Base-by-base conservation (phyloP, 352 stramenopile species). In the Elongisporangium anandrum region DNA sequence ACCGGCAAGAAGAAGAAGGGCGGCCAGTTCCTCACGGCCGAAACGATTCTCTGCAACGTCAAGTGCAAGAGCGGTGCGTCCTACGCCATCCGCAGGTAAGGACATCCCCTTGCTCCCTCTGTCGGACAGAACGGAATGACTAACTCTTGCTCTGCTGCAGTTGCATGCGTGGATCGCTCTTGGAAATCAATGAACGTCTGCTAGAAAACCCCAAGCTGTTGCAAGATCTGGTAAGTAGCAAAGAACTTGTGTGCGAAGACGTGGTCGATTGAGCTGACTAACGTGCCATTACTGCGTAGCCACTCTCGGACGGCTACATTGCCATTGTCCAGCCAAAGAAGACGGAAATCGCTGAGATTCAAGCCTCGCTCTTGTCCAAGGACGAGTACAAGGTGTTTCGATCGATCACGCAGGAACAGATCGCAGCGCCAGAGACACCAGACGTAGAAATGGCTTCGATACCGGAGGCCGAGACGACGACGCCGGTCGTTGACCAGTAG, bases 1-100 rank as follows among this genome's bases (percentile, higher is more conserved):
- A 81, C 66, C 13, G 86, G 86, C 55, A 95, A 95, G 81, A 95
- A 95, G 73, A 95, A 95, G 67, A 92, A 91, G 41, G 86, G 86
- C 52, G 86, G 86, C 4, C 72, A 76, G 38, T 95, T 91, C 52
- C 62, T 93, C 57, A 60, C 85, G 52, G 80, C 84, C 13, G 66
- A 86, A 34, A 88, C 80, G 15, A 77, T 87, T 39, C 52, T 95
- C 4, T 87, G 77, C 58, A 70, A 82, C 57, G 59, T 95, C 47
- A 80, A 76, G 63, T 90, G 80, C 66, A 72, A 79, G 29, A 91
- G 73, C 54, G 86, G 82, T 26, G 56, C 54, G 6, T 67, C 72
- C 17, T 95, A 82, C 60, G 79, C 68, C 15, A 70, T 95, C 26
- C 82, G 81, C 61, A 82, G 70, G 70, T 79, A 63, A 5, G 38